These are phyloP conservation scores for Solanum megistacrolobum DNA, from an alignment of 257 asterid genomes.

Conservation along the genomic window DNA sequence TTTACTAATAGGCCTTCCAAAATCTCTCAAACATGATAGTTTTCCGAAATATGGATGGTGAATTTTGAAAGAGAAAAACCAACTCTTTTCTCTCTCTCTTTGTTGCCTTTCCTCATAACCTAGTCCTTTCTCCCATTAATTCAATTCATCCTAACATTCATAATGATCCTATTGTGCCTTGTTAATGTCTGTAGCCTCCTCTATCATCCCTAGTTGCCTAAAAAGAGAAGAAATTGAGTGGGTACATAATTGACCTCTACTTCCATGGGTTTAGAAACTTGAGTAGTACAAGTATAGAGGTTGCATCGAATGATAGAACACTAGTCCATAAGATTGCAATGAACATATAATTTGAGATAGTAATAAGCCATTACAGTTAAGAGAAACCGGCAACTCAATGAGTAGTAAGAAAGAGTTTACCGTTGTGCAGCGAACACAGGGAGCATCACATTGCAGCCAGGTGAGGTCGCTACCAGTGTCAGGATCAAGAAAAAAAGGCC, in stretches of 20 bases:
- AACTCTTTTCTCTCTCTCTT: not conserved
- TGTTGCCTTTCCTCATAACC: not conserved
- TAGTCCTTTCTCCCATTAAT: not conserved
- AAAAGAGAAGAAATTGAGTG: not conserved
- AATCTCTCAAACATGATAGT: not conserved
- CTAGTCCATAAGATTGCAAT: not conserved
- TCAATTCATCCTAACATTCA: not conserved
- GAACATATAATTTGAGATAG: not conserved
- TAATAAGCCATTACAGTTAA: not conserved
- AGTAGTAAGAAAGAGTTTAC: constrained; percentile 17
- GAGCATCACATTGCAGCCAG: constrained; percentile 99
- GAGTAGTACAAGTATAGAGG: not conserved
- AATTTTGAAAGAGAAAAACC: not conserved
- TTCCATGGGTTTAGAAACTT: not conserved
- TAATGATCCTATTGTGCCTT: not conserved
- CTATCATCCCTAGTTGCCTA: not conserved
- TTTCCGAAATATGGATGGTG: not conserved
- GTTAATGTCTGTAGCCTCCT: not conserved
- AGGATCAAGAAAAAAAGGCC: constrained; percentile 94
- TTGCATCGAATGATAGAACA: not conserved
- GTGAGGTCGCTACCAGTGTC: constrained; percentile 99
- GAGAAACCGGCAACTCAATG: not conserved
- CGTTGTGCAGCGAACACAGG: constrained; percentile 85
- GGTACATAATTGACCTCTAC: not conserved
- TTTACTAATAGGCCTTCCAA: not conserved